Percentiles rank a stretch among this genome's conserved stretches.
Conservation (phyloP, 192 early-diverging fungal species). For the Dissophora ornata region DNA sequence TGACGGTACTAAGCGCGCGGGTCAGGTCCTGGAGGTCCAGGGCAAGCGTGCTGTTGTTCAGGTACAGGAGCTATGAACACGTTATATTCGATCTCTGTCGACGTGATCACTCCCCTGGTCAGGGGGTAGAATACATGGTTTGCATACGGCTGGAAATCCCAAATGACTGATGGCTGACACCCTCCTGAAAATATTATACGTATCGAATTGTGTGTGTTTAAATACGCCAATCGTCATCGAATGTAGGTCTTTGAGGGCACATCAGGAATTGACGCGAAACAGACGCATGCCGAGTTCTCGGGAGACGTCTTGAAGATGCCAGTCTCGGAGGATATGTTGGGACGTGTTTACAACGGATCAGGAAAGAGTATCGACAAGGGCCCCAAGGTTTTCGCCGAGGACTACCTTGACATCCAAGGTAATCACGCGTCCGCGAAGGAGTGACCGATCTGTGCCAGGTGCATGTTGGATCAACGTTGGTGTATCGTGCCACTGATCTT, state of each 20-base stretch:
- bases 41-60: slow-evolving; percentile 97
- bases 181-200: slow-evolving; percentile 5
- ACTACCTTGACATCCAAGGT: slow-evolving; percentile 97
- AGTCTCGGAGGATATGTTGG: slow-evolving; percentile 99
- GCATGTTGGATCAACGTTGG: no score
- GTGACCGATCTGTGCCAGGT: no score
- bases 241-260: slow-evolving; percentile 96
- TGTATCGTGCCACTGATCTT: no score
- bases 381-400: slow-evolving; percentile 99
- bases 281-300: slow-evolving; percentile 94
- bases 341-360: slow-evolving; percentile 98
- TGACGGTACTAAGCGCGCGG: slow-evolving; percentile 93
- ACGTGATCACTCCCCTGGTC: slow-evolving; percentile 42
- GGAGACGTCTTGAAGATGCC: slow-evolving; percentile 97
- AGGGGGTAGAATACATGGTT: slow-evolving; percentile 5
- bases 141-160: slow-evolving; percentile 9
- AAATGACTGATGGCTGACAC: slow-evolving; percentile 31
- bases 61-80: slow-evolving; percentile 55
- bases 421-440: neutral
- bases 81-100: slow-evolving; percentile 7
- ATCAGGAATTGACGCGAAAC: slow-evolving; percentile 94
- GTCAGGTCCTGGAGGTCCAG: slow-evolving; percentile 97
- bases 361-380: slow-evolving; percentile 99
- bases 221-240: neutral
- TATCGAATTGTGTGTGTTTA: no score